Evolutionary conservation across 306 rosid genomes (phyloP).

Genomic region (Cercis canadensis): DNA sequence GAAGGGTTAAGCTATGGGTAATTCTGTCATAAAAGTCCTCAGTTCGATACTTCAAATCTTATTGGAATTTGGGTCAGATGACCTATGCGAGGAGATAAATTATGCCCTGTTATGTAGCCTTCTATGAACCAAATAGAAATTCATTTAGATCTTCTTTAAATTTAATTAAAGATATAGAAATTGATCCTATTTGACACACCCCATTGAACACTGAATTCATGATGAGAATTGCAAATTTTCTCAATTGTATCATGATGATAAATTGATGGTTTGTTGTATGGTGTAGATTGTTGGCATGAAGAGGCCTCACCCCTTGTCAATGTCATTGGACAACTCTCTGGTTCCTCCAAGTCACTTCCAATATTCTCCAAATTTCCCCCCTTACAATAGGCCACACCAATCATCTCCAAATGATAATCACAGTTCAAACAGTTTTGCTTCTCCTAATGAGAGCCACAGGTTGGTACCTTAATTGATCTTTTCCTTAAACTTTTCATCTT

Average conservation of each 20-base stretch:
- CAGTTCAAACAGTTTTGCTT: constrained; percentile 19
- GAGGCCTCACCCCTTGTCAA: constrained; percentile 37
- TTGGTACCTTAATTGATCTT: constrained; percentile 8
- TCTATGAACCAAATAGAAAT: not conserved
- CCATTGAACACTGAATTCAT: no score
- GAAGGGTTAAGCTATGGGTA: no score
- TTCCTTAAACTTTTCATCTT: not conserved
- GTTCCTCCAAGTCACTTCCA: constrained; percentile 42
- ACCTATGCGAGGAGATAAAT: no score
- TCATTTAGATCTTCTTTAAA: no score
- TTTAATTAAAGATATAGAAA: no score
- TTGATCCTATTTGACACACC: no score
- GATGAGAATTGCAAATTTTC: not conserved
- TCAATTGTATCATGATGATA: not conserved
- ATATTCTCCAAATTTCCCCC: constrained; percentile 41
- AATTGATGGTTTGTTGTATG: not conserved
- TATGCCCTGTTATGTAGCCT: no score
- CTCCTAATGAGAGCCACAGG: constrained; percentile 44
- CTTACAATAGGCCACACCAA: constrained; percentile 30
- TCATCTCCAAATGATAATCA: constrained; percentile 38
- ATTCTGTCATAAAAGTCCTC: no score
- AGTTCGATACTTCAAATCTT: no score
- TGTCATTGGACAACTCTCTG: constrained; percentile 43
- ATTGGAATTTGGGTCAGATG: no score
- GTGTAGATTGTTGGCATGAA: constrained; percentile 48